Conservation (phyloP, 352 stramenopile species). For the Blastocystis sp. region DNA sequence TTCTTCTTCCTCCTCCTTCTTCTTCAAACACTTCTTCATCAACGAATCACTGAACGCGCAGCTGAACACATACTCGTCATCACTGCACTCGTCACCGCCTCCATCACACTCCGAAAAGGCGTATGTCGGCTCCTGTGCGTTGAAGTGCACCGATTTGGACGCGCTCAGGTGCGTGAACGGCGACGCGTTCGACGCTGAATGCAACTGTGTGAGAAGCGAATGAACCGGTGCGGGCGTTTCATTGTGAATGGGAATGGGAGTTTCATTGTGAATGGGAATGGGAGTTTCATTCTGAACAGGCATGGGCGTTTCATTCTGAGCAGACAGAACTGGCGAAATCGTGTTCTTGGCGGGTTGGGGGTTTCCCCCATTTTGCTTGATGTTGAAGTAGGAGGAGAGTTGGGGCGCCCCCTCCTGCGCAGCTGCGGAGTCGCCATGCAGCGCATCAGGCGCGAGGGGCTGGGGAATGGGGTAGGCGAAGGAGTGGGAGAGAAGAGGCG, state of each 20-base stretch:
- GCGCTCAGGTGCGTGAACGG: neutral
- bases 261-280: neutral
- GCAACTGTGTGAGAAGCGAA: neutral
- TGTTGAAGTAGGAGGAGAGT: neutral
- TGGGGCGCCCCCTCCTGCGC: neutral
- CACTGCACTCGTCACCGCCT: neutral
- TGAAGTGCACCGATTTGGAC: neutral
- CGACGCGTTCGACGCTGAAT: neutral
- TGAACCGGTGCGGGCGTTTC: neutral
- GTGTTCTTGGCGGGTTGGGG: too few relatives aligned
- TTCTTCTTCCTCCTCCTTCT: neutral
- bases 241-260: neutral
- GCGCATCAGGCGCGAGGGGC: conserved; percentile 2
- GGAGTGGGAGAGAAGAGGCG: neutral
- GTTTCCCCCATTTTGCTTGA: neutral
- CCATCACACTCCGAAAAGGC: neutral
- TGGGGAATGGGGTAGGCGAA: neutral
- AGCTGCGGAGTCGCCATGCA: neutral
- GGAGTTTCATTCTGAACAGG: neutral
- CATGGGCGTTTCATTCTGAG: neutral
- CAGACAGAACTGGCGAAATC: too few relatives aligned
- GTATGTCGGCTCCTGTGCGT: neutral
- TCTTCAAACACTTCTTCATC: neutral
- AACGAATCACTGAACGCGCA: neutral
- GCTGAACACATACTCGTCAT: neutral